Evolutionary conservation across 1,284 basidiomycete species (phyloP).

Genomic region (Cutaneotrichosporon spelunceum): DNA sequence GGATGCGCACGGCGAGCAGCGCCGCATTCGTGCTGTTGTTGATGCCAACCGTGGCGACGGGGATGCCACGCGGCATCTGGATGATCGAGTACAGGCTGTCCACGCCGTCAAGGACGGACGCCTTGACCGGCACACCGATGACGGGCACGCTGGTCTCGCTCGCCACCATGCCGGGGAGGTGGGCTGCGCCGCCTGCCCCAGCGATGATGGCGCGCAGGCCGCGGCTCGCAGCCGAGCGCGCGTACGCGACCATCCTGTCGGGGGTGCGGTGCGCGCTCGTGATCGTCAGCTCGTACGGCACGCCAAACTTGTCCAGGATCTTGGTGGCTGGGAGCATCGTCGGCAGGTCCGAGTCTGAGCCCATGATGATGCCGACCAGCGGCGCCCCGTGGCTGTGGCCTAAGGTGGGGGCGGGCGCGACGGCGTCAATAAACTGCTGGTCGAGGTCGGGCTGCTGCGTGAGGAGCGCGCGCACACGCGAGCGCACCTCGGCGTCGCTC

Average conservation of each 20-base stretch:
- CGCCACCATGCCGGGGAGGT: conserved; percentile 97
- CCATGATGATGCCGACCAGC: conserved; percentile 95
- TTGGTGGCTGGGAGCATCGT: conserved; percentile 86
- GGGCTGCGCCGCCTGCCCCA: conserved; percentile 94
- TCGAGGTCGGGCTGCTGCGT: conserved; percentile 60
- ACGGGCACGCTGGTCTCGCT: conserved; percentile 90
- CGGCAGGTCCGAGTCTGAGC: conserved; percentile 95
- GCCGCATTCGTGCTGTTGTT: conserved; percentile 95
- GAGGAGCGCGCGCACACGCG: conserved; percentile 68
- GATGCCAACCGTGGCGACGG: conserved; percentile 95
- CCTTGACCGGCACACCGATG: conserved; percentile 95
- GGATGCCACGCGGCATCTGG: conserved; percentile 99
- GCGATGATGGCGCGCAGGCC: conserved; percentile 82
- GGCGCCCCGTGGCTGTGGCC: conserved; percentile 63
- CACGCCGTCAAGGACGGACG: conserved; percentile 88
- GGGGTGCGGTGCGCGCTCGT: conserved; percentile 96
- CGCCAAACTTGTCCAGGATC: conserved; percentile 73
- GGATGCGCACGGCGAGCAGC: conserved; percentile 82
- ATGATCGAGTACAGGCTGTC: conserved; percentile 96
- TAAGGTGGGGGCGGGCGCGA: conserved; percentile 56
- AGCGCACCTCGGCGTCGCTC: conserved; percentile 71
- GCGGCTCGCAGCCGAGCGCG: conserved; percentile 68
- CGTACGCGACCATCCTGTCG: conserved; percentile 78
- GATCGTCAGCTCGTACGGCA: conserved; percentile 93
- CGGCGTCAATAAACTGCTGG: conserved; percentile 55